Evolutionary conservation across 306 rosid species (phyloP).

Genomic region (Dryas drummondii): DNA sequence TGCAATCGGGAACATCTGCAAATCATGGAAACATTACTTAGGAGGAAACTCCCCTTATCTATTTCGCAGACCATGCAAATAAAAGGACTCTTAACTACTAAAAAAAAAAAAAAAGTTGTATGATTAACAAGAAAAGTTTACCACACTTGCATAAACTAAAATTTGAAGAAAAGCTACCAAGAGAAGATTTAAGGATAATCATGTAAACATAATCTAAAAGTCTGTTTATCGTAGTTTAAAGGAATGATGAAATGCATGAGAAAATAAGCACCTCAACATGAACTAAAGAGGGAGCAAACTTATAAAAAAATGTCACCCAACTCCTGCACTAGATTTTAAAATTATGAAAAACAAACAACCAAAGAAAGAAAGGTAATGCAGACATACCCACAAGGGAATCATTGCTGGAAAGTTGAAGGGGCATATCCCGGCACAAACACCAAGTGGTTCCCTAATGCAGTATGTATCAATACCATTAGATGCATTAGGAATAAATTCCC

Average conservation of each 20-base stretch:
- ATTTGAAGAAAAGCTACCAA: neutral
- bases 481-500: slow-evolving; percentile 67
- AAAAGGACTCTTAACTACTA: slow-evolving; percentile 2
- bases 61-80: slow-evolving; percentile 15
- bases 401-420: slow-evolving; percentile 60
- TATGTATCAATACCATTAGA: slow-evolving; percentile 65
- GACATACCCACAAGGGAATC: slow-evolving; percentile 70
- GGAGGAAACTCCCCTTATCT: slow-evolving; percentile 7
- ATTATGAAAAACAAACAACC: slow-evolving; percentile 6
- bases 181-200: slow-evolving; percentile 8
- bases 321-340: neutral
- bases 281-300: slow-evolving; percentile 4
- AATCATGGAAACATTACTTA: slow-evolving; percentile 19
- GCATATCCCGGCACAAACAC: slow-evolving; percentile 87
- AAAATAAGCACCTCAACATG: neutral
- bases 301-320: neutral
- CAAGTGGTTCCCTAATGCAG: slow-evolving; percentile 76
- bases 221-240: neutral
- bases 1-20: slow-evolving; percentile 77
- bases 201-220: slow-evolving; percentile 5
- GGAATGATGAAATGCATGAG: slow-evolving; percentile 1
- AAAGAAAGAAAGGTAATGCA: slow-evolving; percentile 10
- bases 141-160: neutral
- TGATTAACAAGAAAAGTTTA: slow-evolving; percentile 3
- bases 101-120: neutral